Base-by-base conservation (phyloP, 106 monocot genomes). In the Apostasia ramifera region DNA sequence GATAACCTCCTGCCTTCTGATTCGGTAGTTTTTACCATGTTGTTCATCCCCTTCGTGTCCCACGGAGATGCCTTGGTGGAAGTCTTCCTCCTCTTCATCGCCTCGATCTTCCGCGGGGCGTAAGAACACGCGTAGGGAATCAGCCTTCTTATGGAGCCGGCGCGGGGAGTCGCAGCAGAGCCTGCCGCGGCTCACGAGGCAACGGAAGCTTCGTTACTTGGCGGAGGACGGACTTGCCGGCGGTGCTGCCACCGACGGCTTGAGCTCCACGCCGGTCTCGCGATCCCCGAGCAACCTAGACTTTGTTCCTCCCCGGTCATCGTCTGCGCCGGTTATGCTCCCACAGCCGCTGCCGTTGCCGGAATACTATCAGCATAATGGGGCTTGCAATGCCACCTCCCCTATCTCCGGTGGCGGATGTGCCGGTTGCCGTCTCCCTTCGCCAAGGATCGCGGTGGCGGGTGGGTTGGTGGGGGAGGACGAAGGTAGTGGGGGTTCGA, bases 301-400 rank as follows among this genome's bases (percentile, higher is more conserved):
- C 41, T 71, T 12, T 44, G 9, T 38, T 2, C 63, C 70, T 1
- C 9, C 3, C 40, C 46, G 65, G 55, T 73, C 73, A 40, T 73
- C 76, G 44, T 74, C 82, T 15, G 53, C 77, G 37, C 71, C 77
- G 3, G 73, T 66, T 66, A 59, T 55, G 42, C 69, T 47, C 8
- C 74, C 82, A 1, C 61, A 53, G 38, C 82, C 79, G 47, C 76
- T 83, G 6, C 80, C 84, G 2, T 12, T 73, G 37, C 84, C 80
- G n/a, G 61, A 61, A 13, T 8, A 14, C 68, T 11, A 7, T 1
- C 43, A 5, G 13, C 43, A 43, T 45, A 63, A 63, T 63, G 59
- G 40, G 4, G 38, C 9, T 10, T 8, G 8, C 4, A 14, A 48
- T 1, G 57, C 42, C 2, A n/a, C 40, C 3, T 13, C 41, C 26